phyloP scores from a whole-genome alignment of 2,329 filamentous ascomycete genomes.

The Cladophialophora psammophila region DNA sequence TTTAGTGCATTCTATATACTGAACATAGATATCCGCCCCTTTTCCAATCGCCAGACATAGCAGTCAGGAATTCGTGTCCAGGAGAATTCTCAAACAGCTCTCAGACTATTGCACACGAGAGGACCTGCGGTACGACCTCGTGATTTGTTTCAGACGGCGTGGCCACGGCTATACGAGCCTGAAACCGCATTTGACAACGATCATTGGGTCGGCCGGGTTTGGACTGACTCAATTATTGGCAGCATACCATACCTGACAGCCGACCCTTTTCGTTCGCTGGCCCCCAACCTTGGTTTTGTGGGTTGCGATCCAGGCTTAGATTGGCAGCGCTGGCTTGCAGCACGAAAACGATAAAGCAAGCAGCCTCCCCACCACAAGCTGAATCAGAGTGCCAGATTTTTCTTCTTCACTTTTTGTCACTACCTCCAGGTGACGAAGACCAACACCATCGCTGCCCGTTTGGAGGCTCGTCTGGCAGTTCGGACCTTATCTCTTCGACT shows the following conservation, averaged over 20 bases:
- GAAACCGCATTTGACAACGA: conserved; percentile 5
- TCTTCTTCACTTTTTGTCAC: conserved; percentile 10
- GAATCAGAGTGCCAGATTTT: conserved; percentile 21
- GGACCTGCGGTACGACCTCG: not conserved
- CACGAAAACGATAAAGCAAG: conserved; percentile 31
- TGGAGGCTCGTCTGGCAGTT: not conserved
- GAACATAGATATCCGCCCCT: conserved; percentile 7
- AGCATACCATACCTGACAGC: conserved; percentile 14
- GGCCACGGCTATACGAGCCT: conserved; percentile 12
- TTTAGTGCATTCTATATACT: not conserved
- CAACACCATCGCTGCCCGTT: not conserved
- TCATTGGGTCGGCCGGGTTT: conserved; percentile 9
- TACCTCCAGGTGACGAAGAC: not conserved
- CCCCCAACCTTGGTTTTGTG: conserved; percentile 27
- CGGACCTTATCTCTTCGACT: conserved; percentile 4
- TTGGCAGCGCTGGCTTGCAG: conserved; percentile 17
- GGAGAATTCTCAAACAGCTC: conserved; percentile 11
- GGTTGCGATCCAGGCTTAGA: conserved; percentile 23
- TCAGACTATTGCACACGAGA: conserved; percentile 4
- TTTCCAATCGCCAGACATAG: conserved; percentile 3
- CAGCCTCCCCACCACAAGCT: conserved; percentile 26
- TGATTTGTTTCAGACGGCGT: conserved; percentile 7
- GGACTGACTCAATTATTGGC: conserved; percentile 16
- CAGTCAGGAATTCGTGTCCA: not conserved
- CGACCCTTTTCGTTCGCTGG: conserved; percentile 10